Conservation (phyloP, 352 stramenopile genomes). For the Salisapilia sapeloensis region DNA sequence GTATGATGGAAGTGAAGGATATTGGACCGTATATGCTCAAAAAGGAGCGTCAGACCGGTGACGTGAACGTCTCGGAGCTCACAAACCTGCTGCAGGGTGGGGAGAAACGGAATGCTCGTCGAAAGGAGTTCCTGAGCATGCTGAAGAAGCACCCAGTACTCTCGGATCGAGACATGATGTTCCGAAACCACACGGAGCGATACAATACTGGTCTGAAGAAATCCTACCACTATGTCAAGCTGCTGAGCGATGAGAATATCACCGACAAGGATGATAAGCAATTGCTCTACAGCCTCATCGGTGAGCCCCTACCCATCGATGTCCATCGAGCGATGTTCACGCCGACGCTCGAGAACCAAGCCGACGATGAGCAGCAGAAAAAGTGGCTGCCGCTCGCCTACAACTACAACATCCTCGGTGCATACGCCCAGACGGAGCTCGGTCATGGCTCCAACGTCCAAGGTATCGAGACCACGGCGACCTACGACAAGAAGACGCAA, state of each 20-base stretch:
- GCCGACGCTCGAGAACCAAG: slow-evolving; percentile 55
- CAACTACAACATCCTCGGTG: slow-evolving; percentile 62
- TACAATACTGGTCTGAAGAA: slow-evolving; percentile 19
- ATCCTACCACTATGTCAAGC: slow-evolving; percentile 15
- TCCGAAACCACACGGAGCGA: slow-evolving; percentile 19
- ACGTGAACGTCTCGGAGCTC: slow-evolving; percentile 18
- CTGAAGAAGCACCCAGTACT: slow-evolving; percentile 19
- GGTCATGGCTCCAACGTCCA: slow-evolving; percentile 88
- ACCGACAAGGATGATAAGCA: slow-evolving; percentile 12
- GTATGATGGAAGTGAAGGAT: slow-evolving; percentile 29
- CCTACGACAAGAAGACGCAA: slow-evolving; percentile 74
- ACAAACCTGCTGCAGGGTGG: slow-evolving; percentile 14
- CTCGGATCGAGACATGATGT: slow-evolving; percentile 21
- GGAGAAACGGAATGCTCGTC: slow-evolving; percentile 13
- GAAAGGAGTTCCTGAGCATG: slow-evolving; percentile 19
- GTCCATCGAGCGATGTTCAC: slow-evolving; percentile 53
- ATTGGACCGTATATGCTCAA: slow-evolving; percentile 35
- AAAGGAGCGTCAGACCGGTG: slow-evolving; percentile 25
- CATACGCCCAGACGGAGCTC: slow-evolving; percentile 93
- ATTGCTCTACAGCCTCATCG: slow-evolving; percentile 18
- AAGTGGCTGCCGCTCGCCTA: slow-evolving; percentile 47
- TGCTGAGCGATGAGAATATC: slow-evolving; percentile 13
- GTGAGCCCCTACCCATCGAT: slow-evolving; percentile 22
- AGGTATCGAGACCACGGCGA: slow-evolving; percentile 85
- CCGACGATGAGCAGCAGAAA: slow-evolving; percentile 24